Conservation (phyloP, 768 basidiomycete species). For the Lentinula sp. region DNA sequence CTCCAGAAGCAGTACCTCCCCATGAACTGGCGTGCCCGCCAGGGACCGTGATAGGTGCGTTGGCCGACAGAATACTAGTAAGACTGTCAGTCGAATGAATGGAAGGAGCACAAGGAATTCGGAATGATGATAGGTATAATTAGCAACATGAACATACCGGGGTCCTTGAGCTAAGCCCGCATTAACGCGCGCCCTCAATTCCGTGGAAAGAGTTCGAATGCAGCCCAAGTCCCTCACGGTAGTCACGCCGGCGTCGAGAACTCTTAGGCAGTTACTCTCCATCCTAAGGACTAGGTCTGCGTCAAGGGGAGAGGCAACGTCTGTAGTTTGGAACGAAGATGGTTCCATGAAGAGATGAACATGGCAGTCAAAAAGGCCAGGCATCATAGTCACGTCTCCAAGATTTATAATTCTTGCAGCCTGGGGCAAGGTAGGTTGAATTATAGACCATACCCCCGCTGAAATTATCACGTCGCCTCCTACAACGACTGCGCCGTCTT, state of each 20-base stretch:
- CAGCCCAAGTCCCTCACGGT: slow-evolving; percentile 3
- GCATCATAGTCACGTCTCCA: slow-evolving; percentile 6
- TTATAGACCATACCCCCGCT: not conserved
- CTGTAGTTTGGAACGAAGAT: not conserved
- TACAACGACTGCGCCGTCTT: slow-evolving; percentile 3
- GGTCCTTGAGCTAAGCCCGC: slow-evolving; percentile 1
- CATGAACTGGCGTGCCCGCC: slow-evolving; percentile 1
- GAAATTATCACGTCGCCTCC: not conserved
- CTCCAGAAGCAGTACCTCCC: slow-evolving; percentile 3
- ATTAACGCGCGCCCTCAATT: not conserved
- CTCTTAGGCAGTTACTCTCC: not conserved
- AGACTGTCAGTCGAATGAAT: not conserved
- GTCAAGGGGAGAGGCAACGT: not conserved
- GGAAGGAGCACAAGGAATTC: not conserved
- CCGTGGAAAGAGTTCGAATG: not conserved
- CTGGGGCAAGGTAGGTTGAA: not conserved
- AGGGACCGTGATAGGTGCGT: slow-evolving; percentile 7
- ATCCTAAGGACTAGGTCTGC: not conserved
- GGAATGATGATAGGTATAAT: not conserved
- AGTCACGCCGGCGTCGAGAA: slow-evolving; percentile 5
- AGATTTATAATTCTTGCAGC: not conserved
- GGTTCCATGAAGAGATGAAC: slow-evolving; percentile 8
- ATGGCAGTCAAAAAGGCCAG: slow-evolving; percentile 6
- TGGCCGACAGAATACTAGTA: not conserved
- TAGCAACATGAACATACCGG: slow-evolving; percentile 1